A percentile compares a stretch with the other conserved stretches of the same genome.
These are phyloP conservation scores for Tricharina praecox DNA, from an alignment of 495 filamentous ascomycete genomes.

Conservation along the genomic window DNA sequence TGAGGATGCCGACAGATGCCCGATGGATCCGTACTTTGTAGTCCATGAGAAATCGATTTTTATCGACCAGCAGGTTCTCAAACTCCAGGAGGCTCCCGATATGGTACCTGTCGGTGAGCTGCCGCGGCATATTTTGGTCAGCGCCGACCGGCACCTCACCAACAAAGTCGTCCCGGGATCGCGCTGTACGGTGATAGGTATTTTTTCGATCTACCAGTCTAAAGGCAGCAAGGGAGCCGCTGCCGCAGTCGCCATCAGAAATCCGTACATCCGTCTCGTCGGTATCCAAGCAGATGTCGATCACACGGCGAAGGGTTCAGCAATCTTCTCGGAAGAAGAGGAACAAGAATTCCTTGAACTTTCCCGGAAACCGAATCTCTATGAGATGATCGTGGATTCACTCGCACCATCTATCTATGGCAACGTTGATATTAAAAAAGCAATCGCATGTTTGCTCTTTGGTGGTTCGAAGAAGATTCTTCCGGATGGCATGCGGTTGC, in stretches of 20 bases:
- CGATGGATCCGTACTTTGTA: constrained; percentile 88
- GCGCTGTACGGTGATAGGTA: constrained; percentile 85
- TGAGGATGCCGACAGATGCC: constrained; percentile 45
- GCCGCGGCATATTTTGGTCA: constrained; percentile 83
- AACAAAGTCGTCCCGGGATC: constrained; percentile 94
- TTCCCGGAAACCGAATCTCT: constrained; percentile 78
- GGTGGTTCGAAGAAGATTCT: constrained; percentile 98
- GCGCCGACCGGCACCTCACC: constrained; percentile 85
- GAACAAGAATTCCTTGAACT: constrained; percentile 95
- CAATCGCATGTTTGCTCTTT: constrained; percentile 88
- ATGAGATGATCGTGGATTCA: constrained; percentile 73
- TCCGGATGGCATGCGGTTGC: constrained; percentile 93
- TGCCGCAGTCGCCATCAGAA: constrained; percentile 80
- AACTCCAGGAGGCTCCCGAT: constrained; percentile 95
- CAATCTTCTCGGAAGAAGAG: constrained; percentile 82
- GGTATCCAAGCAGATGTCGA: constrained; percentile 84
- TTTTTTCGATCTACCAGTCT: constrained; percentile 92
- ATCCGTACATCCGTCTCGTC: constrained; percentile 87
- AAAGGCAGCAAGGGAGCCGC: constrained; percentile 69
- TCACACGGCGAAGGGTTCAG: constrained; percentile 70
- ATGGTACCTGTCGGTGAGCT: constrained; percentile 96
- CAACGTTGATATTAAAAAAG: constrained; percentile 91
- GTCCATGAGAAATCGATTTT: constrained; percentile 89
- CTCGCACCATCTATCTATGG: constrained; percentile 98
- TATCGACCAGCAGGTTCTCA: constrained; percentile 95